phyloP scores from a whole-genome alignment of 23 red algal genomes.

The Agarophyton chilense region DNA sequence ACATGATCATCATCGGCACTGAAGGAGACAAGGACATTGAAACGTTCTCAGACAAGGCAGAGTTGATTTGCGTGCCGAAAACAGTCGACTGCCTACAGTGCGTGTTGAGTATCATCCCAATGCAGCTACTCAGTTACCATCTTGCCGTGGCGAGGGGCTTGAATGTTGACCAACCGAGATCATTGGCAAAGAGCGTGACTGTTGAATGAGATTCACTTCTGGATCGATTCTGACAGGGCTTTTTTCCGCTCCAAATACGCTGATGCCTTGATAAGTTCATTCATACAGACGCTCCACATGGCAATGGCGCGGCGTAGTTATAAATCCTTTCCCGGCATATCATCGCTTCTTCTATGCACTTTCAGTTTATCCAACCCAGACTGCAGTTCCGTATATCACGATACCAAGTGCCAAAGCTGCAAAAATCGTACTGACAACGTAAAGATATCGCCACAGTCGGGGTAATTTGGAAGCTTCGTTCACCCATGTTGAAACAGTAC shows the following conservation, averaged over 20 bases:
- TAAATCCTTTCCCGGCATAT: no score
- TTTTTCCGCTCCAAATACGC: neutral
- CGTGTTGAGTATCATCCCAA: slow-evolving; percentile 91
- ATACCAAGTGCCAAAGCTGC: slow-evolving; percentile 10
- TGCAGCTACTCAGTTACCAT: slow-evolving; percentile 96
- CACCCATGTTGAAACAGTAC: slow-evolving; percentile 65
- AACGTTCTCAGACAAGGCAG: slow-evolving; percentile 43
- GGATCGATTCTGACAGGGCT: neutral
- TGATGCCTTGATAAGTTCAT: no score
- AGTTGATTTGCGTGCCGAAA: slow-evolving; percentile 76
- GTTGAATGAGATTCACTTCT: slow-evolving; percentile 11
- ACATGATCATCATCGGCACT: slow-evolving; percentile 92
- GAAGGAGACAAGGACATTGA: slow-evolving; percentile 77
- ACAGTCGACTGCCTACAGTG: slow-evolving; percentile 95
- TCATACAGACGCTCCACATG: no score
- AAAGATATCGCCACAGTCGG: slow-evolving; percentile 8
- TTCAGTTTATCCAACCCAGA: neutral
- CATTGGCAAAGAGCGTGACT: slow-evolving; percentile 62
- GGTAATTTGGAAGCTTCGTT: neutral
- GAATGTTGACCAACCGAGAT: slow-evolving; percentile 95
- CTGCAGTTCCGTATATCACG: slow-evolving; percentile 9
- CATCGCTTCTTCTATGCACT: neutral
- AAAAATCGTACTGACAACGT: slow-evolving; percentile 7
- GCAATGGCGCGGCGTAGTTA: no score
- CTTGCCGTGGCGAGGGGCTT: slow-evolving; percentile 85